Base-by-base conservation (phyloP, 345 rosid genomes). In the Eucalyptus marginata region DNA sequence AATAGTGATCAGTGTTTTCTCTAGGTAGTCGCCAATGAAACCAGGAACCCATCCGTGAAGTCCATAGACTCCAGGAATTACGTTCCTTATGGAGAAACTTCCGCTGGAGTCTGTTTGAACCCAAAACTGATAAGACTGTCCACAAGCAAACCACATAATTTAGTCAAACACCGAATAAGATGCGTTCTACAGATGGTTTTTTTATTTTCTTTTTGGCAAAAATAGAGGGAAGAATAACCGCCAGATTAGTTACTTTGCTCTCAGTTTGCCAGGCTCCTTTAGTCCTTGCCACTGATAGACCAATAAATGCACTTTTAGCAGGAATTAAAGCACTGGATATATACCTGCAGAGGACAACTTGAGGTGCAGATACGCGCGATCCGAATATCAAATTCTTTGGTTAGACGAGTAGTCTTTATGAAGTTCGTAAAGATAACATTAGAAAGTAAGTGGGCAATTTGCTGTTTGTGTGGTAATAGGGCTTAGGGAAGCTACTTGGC, bases 31-130 rank as follows among this genome's bases (percentile, higher is more conserved):
- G 5, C 93, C 93, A 16, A 92, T 88, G 90, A 92, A 89, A 81
- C 93, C 93, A 43, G 91, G 91, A 89, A 90, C 91, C 94, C 93
- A 92, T 13, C 93, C 92, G n/a, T 92, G 90, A 59, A 93, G 88
- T 87, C 90, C 89, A 40, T 92, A 90, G 87, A 88, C 71, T 81
- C 93, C 93, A 2, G 92, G 95, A 64, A 90, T 88, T 29, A 89
- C 88, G 86, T 92, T 92, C 66, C 83, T 88, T 59, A 90, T 91
- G 66, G 62, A 89, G 92, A 92, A 91, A 47, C 88, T 89, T 76
- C 95, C 95, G 36, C 88, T 49, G 31, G 93, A 76, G 86, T 93
- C 93, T 36, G 94, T 91, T 86, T 90, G 87, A 58, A 84, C 88
- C 94, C 94, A 92, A 88, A 91, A 93, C 62, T 93, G 95, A 31